phyloP scores from a whole-genome alignment of 176 grass and related monocot species.

The Musa troglodytarum region DNA sequence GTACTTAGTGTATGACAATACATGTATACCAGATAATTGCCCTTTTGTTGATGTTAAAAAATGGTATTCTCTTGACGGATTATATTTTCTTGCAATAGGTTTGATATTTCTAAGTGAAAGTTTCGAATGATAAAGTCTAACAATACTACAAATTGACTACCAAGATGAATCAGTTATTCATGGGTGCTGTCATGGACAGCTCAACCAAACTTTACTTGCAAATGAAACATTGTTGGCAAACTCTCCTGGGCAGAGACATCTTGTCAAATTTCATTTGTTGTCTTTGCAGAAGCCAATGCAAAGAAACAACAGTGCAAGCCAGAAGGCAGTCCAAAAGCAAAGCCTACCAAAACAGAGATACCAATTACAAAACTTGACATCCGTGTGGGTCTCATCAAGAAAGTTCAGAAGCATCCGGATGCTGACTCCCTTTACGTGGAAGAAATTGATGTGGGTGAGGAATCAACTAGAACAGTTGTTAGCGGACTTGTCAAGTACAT shows the following conservation, averaged over 20 bases:
- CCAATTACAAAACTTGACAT: conserved; percentile 75
- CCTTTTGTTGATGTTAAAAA: too few relatives aligned
- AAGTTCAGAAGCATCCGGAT: conserved; percentile 83
- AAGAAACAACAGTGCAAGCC: conserved; percentile 45
- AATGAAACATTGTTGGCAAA: too few relatives aligned
- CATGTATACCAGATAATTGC: too few relatives aligned
- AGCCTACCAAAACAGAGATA: conserved; percentile 43
- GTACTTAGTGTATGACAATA: too few relatives aligned
- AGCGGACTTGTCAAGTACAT: conserved; percentile 88
- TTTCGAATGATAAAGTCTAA: too few relatives aligned
- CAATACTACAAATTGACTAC: too few relatives aligned
- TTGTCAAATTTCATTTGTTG: background rate
- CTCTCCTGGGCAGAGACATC: background rate
- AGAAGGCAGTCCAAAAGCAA: conserved; percentile 50
- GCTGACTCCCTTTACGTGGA: conserved; percentile 91
- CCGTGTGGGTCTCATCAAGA: conserved; percentile 71
- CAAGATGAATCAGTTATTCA: too few relatives aligned
- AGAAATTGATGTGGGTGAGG: conserved; percentile 93
- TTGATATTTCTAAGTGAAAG: too few relatives aligned
- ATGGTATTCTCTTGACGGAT: too few relatives aligned
- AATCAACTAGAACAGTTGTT: conserved; percentile 73
- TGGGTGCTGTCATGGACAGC: too few relatives aligned
- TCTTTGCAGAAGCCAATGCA: conserved; percentile 36
- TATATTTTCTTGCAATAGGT: too few relatives aligned
- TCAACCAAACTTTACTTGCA: too few relatives aligned